phyloP scores from a whole-genome alignment of 257 asterid species.

The Nicotiana benthamiana region DNA sequence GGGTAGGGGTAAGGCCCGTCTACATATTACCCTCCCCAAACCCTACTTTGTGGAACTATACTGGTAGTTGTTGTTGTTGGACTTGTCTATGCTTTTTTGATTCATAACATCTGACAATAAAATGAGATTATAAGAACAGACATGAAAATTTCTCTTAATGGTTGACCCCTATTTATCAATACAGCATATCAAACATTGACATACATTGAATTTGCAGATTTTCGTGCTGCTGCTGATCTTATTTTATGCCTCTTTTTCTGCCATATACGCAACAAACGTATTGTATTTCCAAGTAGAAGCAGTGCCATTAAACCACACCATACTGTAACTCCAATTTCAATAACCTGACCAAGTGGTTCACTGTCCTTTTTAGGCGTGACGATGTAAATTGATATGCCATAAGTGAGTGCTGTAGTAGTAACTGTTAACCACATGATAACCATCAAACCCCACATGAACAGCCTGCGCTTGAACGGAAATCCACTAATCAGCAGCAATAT shows the following conservation, averaged over 20 bases:
- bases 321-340: constrained; percentile 7
- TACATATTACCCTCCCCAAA: no score
- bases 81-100: no score
- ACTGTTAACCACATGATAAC: constrained; percentile 50
- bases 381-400: constrained; percentile 21
- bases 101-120: no score
- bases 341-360: constrained; percentile 17
- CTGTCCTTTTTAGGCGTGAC: constrained; percentile 24
- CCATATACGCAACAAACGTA: constrained; percentile 26
- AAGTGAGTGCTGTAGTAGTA: constrained; percentile 32
- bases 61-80: no score
- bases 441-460: constrained; percentile 44
- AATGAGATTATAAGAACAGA: not conserved
- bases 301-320: constrained; percentile 40
- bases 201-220: not conserved
- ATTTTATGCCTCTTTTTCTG: constrained; percentile 14
- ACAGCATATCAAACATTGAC: not conserved
- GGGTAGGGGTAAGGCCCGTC: no score
- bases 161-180: not conserved
- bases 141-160: not conserved
- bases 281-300: constrained; percentile 34
- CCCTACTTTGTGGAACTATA: no score
- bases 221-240: constrained; percentile 2
- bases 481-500: constrained; percentile 52
- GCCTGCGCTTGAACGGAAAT: constrained; percentile 30